Evolutionary conservation across 805 yeast genomes (phyloP), one percentile per base, ranked within the genome.

Genomic region (Pichia deserticola): DNA sequence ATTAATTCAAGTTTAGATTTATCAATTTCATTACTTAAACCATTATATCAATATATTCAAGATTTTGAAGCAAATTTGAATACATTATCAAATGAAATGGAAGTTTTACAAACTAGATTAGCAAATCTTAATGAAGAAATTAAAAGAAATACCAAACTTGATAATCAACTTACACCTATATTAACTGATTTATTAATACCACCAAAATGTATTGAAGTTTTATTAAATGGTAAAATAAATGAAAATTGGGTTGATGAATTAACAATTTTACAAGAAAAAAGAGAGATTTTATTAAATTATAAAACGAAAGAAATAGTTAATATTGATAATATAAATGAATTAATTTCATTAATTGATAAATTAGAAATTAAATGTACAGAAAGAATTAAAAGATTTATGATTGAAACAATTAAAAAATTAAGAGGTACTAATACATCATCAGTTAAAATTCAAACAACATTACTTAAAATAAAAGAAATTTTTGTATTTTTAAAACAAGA

Each of bases 171-270:
- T 50, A 79, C 85, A 20, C 95, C 96, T 0, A 68, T 87, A n/a
- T 82, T 89, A 0, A 75, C 84, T 37, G 90, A 86, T 55, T 69
- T 86, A 36, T 70, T 86, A 51, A 78, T 90, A 7, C 86, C 97
- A 0, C 93, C 96, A 0, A 77, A 77, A 1, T 71, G 86, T 3
- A 77, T 86, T 7, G 67, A 70, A 49, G 77, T 82, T 7, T 71
- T 92, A 1, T 58, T 79, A 3, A 70, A 70, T 39, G 89, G 80
- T 25, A 78, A 77, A 10, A 69, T 90, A 10, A 72, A 76, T 52
- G 66, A 70, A 3, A 60, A 66, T 9, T 89, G 96, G 96, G 67
- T 78, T 25, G 89, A 83, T 43, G 80, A 82, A 68, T 63, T 84
- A 42, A 70, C 73, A 45, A 82, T 78, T 54, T 62, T 82, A 4